Base-by-base conservation (phyloP, 2,329 filamentous ascomycete species). In the Ophiostoma perfectum region DNA sequence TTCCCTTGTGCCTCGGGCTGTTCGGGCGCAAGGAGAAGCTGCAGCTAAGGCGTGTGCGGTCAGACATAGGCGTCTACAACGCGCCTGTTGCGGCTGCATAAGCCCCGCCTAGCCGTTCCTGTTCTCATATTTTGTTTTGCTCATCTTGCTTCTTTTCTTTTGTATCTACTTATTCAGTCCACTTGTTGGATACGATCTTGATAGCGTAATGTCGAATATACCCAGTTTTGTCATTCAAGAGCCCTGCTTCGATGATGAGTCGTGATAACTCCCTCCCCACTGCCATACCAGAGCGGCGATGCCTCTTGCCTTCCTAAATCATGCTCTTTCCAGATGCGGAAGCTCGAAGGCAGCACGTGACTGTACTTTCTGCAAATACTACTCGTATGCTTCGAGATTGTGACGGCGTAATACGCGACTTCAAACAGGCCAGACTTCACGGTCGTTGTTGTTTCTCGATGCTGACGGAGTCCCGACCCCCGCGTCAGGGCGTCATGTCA, bases 1-100 rank as follows among this genome's bases (percentile, higher is more conserved):
- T 90, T 64, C 89, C 91, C 1, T 73, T 96, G 70, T 83, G 81
- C 14, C 76, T 96, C 44, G 92, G 92, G 0, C 73, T 89, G 60
- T 90, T 93, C 76, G 91, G 92, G 0, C 78, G 87, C 16, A 67
- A 72, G 27, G 81, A 86, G 11, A 81, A 81, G 71, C 76, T 88
- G 16, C 74, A 73, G 27, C 77, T 88, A 75, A 80, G 81, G 69
- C 80, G 86, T 62, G 77, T 87, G 5, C 76, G 72, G 64, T 81
- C 78, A 5, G 84, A 85, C 67, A 72, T 16, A 12, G 63, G 27
- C 62, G 45, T 62, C 49, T 39, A n/a, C 39, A 16, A 38, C 6
- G 11, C 64, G 18, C 36, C 52, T 27, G 66, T 38, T 7, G 14
- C 52, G 4, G 52, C 36, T 14, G 68, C 62, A 45, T 66, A 27